Base-by-base conservation (phyloP, 441 rosid genomes). In the Pelargonium myrrhifolium region DNA sequence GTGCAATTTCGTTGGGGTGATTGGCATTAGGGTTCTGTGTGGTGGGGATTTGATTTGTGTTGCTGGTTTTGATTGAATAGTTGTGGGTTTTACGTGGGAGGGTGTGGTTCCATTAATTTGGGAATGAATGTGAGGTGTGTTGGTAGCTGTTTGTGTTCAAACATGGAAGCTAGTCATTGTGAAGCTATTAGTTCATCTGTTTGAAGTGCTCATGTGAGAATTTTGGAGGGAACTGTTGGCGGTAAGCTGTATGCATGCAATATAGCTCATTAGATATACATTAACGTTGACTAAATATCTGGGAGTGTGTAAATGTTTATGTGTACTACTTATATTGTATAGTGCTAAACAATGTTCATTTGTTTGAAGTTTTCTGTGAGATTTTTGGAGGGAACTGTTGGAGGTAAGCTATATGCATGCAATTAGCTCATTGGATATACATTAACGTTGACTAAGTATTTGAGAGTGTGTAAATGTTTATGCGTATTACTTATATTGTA, bases 301-400 rank as follows among this genome's bases (percentile, higher is more conserved):
- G 40, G 6, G 40, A 4, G 2, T 37, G 26, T 24, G 26, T 24
- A 24, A 24, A 4, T 37, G 9, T 37, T 4, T 37, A 7, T 37
- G 6, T 4, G 40, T 37, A 37, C 3, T 37, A 37, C 9, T 24
- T 24, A 24, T 24, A 24, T 24, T 24, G 26, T 24, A 24, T 24
- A 24, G 26, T 24, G 26, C 26, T 24, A 24, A 24, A 24, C 26
- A 24, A 24, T 24, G 31, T 28, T 28, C 31, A 28, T 28, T 3
- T 51, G 2, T 51, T 51, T 4, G 17, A 17, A 17, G 58, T 51
- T 8, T 22, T 22, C 58, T 15, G 58, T 51, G 9, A 15, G 20
- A 51, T 15, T 51, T 31, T 51, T 51, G 58, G 58, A 51, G 58
- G 58, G 58, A 51, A 51, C 8, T 51, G 58, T 51, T 51, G 58